These are phyloP conservation scores for Aristolochia californica DNA, from an alignment of 164 flowering plant genomes.

Conservation along the genomic window DNA sequence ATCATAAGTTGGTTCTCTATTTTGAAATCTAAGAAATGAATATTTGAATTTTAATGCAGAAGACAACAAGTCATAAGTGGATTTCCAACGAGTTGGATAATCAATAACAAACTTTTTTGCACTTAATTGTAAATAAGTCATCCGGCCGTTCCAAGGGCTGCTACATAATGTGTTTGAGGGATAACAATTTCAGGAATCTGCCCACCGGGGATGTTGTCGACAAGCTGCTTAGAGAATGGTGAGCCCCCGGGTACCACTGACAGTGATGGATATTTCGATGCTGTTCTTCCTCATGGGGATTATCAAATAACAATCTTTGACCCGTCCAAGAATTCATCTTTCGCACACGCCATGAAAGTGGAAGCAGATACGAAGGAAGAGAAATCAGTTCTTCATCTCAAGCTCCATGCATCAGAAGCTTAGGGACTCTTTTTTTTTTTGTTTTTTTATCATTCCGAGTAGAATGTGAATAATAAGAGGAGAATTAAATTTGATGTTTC, in stretches of 20 bases:
- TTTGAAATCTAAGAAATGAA: too few relatives aligned
- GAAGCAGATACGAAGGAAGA: constrained; percentile 3
- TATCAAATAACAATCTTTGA: constrained; percentile 32
- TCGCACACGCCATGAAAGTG: constrained; percentile 14
- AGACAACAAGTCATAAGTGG: too few relatives aligned
- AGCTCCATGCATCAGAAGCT: constrained; percentile 4
- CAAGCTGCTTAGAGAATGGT: constrained; percentile 41
- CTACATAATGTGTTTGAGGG: constrained; percentile 59
- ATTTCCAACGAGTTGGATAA: too few relatives aligned
- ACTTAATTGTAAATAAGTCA: too few relatives aligned
- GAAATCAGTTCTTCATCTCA: not conserved
- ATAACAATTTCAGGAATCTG: constrained; percentile 52
- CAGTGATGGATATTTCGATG: constrained; percentile 33
- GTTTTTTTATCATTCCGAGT: not conserved
- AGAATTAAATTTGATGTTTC: too few relatives aligned
- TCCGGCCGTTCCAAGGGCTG: constrained; percentile 40
- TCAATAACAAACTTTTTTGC: too few relatives aligned
- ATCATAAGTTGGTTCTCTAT: too few relatives aligned
- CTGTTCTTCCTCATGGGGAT: constrained; percentile 52
- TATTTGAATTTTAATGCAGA: too few relatives aligned
- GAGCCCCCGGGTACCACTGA: constrained; percentile 23
- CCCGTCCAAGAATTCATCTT: constrained; percentile 16
- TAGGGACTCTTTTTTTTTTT: too few relatives aligned
- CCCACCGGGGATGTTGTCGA: constrained; percentile 69
- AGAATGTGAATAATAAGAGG: too few relatives aligned